Base-by-base conservation (phyloP, 495 filamentous ascomycete genomes). In the Penicillium soppii region DNA sequence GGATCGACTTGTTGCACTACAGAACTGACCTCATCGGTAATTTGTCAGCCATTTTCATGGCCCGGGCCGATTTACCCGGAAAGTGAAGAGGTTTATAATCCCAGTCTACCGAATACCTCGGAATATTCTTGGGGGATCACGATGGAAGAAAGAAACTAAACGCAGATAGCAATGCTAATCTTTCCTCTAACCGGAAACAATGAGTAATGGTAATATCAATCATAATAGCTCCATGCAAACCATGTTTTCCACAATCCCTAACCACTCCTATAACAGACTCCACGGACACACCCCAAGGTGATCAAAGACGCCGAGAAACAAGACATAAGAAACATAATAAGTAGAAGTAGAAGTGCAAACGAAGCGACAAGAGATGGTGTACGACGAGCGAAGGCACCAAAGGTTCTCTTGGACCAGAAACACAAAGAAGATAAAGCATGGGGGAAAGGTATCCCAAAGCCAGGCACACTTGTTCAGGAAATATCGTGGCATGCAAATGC, bases 221-320 rank as follows among this genome's bases (percentile, higher is more conserved):
- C 48, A 54, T 52, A 54, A 42, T 50, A 51, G 45, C 59, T 57
- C 62, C 62, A 62, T 65, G 53, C 59, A 62, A 57, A 50, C 50
- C 62, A 48, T 43, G 52, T 47, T 41, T 39, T 40, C 19, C 25
- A 49, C 27, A 13, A 49, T 41, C 32, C 47, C 44, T 45, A 40
- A 40, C 43, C 30, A 32, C 50, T 40, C 42, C 52, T 17, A 19
- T 40, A 54, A 21, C 38, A 51, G 49, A 53, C 54, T 52, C 49
- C 54, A 37, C 40, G 21, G 39, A 25, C 33, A 35, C 59, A 59
- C 54, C 35, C 50, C 57, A 47, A 43, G 23, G 32, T 61, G 53
- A 52, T 56, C 41, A 50, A 50, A 50, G 53, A 60, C 59, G 56
- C 59, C 59, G 50, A 58, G 47, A 30, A 52, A 40, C 9, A 38